Base-by-base conservation (phyloP, 1,284 basidiomycete species). In the Cronartium ribicola region DNA sequence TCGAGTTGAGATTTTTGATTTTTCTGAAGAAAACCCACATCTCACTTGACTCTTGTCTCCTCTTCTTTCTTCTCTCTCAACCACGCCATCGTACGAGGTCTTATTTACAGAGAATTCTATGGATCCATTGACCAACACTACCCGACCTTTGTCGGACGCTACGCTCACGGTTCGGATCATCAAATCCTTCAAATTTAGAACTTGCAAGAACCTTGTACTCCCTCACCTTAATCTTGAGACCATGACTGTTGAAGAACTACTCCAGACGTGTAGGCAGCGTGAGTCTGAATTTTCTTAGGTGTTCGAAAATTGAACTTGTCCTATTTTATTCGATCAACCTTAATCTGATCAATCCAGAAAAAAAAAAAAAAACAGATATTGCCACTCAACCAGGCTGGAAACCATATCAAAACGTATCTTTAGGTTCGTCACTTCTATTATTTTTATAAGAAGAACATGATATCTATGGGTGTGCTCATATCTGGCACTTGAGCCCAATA, bases 151-250 rank as follows among this genome's bases (percentile, higher is more conserved):
- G 1, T 65, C 46, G 46, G 63, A 72, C 48, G 62, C 62, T 11
- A 72, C 70, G 11, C 59, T 72, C 3, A 72, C 70, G 3, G 36
- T 72, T 10, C 43, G 70, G 46, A 40, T 72, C 4, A 72, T 72
- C 51, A 72, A 72, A 55, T 72, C 70, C 7, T 72, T 72, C n/a
- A 63, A 66, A 48, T 72, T 57, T 63, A 14, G 63, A 40, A 72
- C 65, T 55, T 65, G 8, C 43, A 72, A 66, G 57, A 60, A 64
- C 43, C 60, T 72, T 48, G 55, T 72, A 5, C 44, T 72, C 37
- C 70, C 65, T 64, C 46, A 72, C 39, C 48, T 72, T 37, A 60
- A 72, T 41, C 40, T 72, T 4, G 39, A 72, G 29, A 41, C n/a
- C 7, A 1, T 66, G 17, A 40, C 44, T 8, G 20, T 39, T 20